These are phyloP conservation scores for Hygrocybe coccinea DNA, from an alignment of 768 basidiomycete species.

Conservation along the genomic window DNA sequence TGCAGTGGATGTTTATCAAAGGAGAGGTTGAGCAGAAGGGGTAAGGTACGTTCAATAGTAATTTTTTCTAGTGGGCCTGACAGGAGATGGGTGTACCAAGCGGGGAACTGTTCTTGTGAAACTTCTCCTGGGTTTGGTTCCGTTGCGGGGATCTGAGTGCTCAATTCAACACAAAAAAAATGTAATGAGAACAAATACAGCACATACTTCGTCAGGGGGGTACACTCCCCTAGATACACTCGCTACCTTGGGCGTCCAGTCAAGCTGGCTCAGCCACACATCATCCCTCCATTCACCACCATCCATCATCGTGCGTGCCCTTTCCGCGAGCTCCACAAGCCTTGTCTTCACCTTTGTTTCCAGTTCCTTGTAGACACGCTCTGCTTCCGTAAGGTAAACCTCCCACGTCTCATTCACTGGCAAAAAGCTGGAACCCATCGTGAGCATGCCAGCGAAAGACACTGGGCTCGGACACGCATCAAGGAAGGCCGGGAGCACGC, in stretches of 20 bases:
- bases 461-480: conserved; percentile 85
- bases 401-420: conserved; percentile 91
- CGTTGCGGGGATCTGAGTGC: not conserved
- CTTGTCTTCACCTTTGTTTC: conserved; percentile 74
- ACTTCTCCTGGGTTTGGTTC: not conserved
- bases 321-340: conserved; percentile 62
- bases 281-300: conserved; percentile 56
- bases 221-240: conserved; percentile 62
- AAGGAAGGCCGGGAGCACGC: conserved; percentile 78
- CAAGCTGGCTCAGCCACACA: conserved; percentile 84
- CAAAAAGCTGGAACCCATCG: conserved; percentile 89
- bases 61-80: conserved; percentile 38
- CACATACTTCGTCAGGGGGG: conserved; percentile 23
- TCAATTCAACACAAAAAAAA: not conserved
- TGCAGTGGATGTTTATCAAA: conserved; percentile 59
- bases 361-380: conserved; percentile 61
- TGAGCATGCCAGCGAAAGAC: conserved; percentile 83
- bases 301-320: conserved; percentile 58
- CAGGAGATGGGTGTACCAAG: conserved; percentile 54
- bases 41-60: conserved; percentile 52
- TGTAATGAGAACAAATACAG: not conserved
- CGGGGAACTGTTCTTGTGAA: conserved; percentile 29
- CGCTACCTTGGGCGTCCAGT: conserved; percentile 88
- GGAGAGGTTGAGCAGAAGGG: conserved; percentile 59
- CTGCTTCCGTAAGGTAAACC: conserved; percentile 71